Evolutionary conservation across 345 rosid genomes (phyloP), one percentile per base, ranked within the genome.

Genomic region (Populus pruinosa): DNA sequence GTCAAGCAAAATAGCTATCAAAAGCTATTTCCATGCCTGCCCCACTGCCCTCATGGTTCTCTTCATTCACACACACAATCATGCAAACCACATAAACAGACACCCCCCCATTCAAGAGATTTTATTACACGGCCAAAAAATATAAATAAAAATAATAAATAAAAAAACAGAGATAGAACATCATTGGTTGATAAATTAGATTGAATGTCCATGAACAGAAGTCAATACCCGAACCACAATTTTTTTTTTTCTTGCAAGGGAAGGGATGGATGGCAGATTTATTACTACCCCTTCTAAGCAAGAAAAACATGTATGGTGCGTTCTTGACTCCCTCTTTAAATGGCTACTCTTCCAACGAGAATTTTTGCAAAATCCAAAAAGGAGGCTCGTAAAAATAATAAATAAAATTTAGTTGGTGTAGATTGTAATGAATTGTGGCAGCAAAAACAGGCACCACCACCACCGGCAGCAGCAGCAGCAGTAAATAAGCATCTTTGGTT

Each of bases 141-240:
- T 27, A 27, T 0, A n/a, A 41, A 39, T 9, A 39, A 38, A 7
- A 38, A 41, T 41, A 41, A 10, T 33, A 9, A 41, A 41, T 0
- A 78, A 17, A 7, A 11, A 5, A 39, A 21, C 2, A 18, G 17
- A 50, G 21, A 20, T 2, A 41, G 69, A 12, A 1, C 49, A 61
- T 29, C 69, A 71, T 23, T 73, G 50, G 65, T 36, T n/a, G 69
- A 73, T 33, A 33, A 33, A 33, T 12, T 33, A 67, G 27, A 77
- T 43, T 72, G 61, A 81, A 49, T 61, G 82, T 72, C 72, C 79
- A 72, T 76, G 82, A 86, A 85, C 83, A 84, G 93, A 90, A 93
- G 98, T 93, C 98, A 93, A 93, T 93, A 85, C 98, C 96, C 98
- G 98, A 93, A 93, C 98, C 96, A 90, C 91, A 85, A 39, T 73